Base-by-base conservation (phyloP, 306 rosid genomes). In the Arachis hypogaea region DNA sequence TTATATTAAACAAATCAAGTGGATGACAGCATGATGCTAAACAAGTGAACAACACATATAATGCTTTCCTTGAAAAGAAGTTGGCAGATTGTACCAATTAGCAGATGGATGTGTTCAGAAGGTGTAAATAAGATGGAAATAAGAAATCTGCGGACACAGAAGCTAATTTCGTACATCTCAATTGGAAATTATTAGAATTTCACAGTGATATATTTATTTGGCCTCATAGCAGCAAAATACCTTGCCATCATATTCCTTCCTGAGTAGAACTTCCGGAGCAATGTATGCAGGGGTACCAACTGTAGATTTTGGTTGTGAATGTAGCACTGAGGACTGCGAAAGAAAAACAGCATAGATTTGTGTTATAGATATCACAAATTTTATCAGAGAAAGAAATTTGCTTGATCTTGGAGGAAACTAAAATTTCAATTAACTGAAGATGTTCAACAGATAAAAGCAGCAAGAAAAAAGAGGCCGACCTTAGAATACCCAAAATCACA, bases 201-300 rank as follows among this genome's bases (percentile, higher is more conserved):
- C 72, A 40, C 12, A 22, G 51, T 43, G 11, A 57, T 56, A 66
- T 46, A 47, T 49, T 59, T 59, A 64, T 68, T 64, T 55, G 54
- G 1, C 29, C 12, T n/a, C 28, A 72, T 63, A 38, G 71, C 68
- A 76, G 77, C 12, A 41, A 67, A 45, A 63, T 87, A 89, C 98
- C 97, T 93, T 93, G 86, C 98, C 98, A 80, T 93, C 97, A 56
- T 93, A 93, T 83, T 93, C 98, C 78, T 89, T 93, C 91, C 88
- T 93, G 46, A 91, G 96, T 66, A 93, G 80, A 73, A 93, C 91
- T 79, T 93, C 98, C 43, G 98, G 98, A 72, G 98, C 98, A 33
- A 93, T 93, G 72, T 93, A 93, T 43, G 98, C 98, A 67, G 98
- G 98, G 71, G 98, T 93, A 38, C 98, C 98, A 56, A 93, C 98